These are phyloP conservation scores for Suhomyces taliae DNA, from an alignment of 1,139 yeast genomes.

Conservation along the genomic window DNA sequence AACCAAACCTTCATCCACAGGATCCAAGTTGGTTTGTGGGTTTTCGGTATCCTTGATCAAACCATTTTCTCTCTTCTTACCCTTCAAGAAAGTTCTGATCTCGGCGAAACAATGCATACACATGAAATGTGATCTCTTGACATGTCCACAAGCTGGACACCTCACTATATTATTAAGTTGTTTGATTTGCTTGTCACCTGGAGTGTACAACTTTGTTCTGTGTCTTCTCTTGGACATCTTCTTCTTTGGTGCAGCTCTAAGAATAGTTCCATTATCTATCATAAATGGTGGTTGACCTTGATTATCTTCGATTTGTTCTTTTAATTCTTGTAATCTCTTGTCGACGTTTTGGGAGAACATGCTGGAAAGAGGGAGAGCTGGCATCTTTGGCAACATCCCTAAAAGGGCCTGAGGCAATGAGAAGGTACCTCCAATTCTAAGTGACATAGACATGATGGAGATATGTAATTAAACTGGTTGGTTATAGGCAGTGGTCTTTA, in stretches of 20 bases:
- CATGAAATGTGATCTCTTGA: constrained; percentile 82
- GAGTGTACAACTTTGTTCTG: constrained; percentile 78
- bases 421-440: constrained; percentile 18
- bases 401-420: constrained; percentile 15
- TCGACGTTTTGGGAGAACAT: constrained; percentile 15
- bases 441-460: constrained; percentile 25
- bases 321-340: constrained; percentile 32
- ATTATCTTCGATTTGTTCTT: constrained; percentile 29
- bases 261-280: constrained; percentile 60
- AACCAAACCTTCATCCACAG: constrained; percentile 61
- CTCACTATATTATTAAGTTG: constrained; percentile 75
- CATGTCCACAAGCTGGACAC: constrained; percentile 95
- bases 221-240: constrained; percentile 84
- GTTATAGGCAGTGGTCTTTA: background rate
- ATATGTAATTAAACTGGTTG: no score
- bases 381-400: constrained; percentile 26
- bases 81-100: constrained; percentile 68
- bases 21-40: constrained; percentile 56
- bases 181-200: constrained; percentile 79
- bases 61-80: constrained; percentile 37
- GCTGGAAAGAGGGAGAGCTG: constrained; percentile 18
- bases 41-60: constrained; percentile 29
- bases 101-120: constrained; percentile 93
- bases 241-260: constrained; percentile 91
- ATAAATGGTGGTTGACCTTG: constrained; percentile 34